Conservation (phyloP, 1,284 basidiomycete species). For the Pyrrhoderma noxium region DNA sequence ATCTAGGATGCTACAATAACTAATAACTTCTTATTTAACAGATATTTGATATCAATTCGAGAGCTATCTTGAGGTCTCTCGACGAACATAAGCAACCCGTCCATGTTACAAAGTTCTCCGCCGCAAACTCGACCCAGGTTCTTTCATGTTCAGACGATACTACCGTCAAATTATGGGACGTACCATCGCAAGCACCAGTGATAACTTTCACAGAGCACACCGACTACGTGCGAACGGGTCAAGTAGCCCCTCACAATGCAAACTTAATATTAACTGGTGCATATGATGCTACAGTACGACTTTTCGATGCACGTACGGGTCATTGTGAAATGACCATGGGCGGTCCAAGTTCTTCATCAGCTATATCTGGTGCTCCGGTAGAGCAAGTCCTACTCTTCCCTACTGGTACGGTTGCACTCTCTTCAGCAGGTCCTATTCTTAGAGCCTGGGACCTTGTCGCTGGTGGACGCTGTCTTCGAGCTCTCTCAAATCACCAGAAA, state of each 20-base stretch:
- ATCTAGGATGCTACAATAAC: constrained; percentile 10
- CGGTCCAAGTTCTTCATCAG: constrained; percentile 31
- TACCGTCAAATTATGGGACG: constrained; percentile 91
- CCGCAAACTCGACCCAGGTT: constrained; percentile 72
- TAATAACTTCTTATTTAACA: no score
- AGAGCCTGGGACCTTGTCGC: constrained; percentile 95
- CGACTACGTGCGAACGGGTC: constrained; percentile 93
- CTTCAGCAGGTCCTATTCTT: constrained; percentile 87
- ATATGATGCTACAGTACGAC: constrained; percentile 86
- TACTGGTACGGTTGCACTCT: constrained; percentile 80
- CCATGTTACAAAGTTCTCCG: constrained; percentile 90
- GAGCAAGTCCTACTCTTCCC: constrained; percentile 95
- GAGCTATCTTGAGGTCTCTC: constrained; percentile 90
- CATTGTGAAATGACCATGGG: constrained; percentile 81
- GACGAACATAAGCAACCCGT: constrained; percentile 93
- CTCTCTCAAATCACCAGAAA: constrained; percentile 96
- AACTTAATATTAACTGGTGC: constrained; percentile 87
- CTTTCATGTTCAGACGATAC: constrained; percentile 96
- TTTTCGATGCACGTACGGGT: constrained; percentile 85
- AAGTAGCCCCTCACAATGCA: constrained; percentile 78
- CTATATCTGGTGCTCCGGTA: constrained; percentile 58
- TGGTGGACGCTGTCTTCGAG: constrained; percentile 81
- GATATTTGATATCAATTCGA: constrained; percentile 93
- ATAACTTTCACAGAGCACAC: constrained; percentile 80
- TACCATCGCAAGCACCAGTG: constrained; percentile 81